Evolutionary conservation across 2,329 filamentous ascomycete species (phyloP), one percentile per base, ranked within the genome.

Genomic region (Cercospora brassicicola): DNA sequence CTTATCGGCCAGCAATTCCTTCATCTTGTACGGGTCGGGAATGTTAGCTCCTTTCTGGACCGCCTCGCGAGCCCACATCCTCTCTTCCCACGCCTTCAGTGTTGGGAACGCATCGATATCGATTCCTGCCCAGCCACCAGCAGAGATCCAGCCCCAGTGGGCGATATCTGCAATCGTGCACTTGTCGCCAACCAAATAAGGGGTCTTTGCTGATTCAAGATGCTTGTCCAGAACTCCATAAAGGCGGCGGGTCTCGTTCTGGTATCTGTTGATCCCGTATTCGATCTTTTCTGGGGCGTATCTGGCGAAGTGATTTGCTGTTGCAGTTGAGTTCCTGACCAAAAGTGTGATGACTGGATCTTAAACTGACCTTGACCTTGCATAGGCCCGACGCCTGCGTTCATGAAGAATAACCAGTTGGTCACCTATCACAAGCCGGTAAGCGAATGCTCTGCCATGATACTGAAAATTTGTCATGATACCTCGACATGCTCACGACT

Each of bases 221-320:
- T 93, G 89, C 59, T 85, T 87, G 76, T 96, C 89, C 67, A 96
- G 82, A 20, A 93, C 90, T 62, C 88, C 84, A 81, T 95, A 96
- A 1, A 97, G 84, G 2, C 93, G 89, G n/a, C 90, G 86, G 0
- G 91, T 92, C 82, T 97, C 93, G 77, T 92, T 95, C 76, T 85
- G 82, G 81, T 96, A 97, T 59, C 93, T 87, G 76, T 91, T 88
- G 65, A 96, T 88, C 45, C 90, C 92, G 78, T 97, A 96, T 75
- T 89, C 84, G 74, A 96, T 94, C 78, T 87, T 88, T 78, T 94
- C 90, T 2, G 92, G 91, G 0, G 93, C 92, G 76, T 96, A 96
- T 26, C 91, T 87, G 59, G 82, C 83, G 80, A 96, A 96, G 81
- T 96, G 92, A 79, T 95, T 93, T 62, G 92, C 86, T 79, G 96